Evolutionary conservation across 768 basidiomycete genomes (phyloP).

Genomic region (Xerocomellus intermedius): DNA sequence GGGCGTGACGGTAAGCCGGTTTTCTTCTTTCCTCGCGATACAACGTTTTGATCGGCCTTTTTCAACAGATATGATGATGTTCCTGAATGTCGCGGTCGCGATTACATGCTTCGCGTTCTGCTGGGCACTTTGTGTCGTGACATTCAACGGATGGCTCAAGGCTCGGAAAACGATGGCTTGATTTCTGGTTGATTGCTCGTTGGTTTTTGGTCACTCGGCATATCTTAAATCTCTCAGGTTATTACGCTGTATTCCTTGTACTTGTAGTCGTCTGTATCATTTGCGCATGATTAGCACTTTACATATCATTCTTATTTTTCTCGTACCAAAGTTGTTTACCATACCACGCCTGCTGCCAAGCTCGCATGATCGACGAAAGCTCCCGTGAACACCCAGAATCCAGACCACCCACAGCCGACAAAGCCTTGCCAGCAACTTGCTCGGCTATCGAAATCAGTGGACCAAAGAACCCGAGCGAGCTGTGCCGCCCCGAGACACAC

Average conservation of each 20-base stretch:
- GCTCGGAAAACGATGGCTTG: conserved; percentile 34
- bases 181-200: background rate
- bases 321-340: background rate
- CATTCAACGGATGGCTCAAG: conserved; percentile 81
- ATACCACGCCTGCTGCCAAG: conserved; percentile 13
- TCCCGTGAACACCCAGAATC: conserved; percentile 86
- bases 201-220: background rate
- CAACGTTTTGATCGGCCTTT: conserved; percentile 5
- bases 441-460: conserved; percentile 73
- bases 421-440: conserved; percentile 91
- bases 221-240: background rate
- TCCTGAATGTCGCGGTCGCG: conserved; percentile 80
- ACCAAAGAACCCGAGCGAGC: conserved; percentile 70
- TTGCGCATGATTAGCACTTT: background rate
- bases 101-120: conserved; percentile 83
- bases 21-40: background rate
- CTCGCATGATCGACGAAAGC: conserved; percentile 64
- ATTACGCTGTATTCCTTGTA: background rate
- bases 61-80: conserved; percentile 79
- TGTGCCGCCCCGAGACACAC: conserved; percentile 71
- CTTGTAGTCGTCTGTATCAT: background rate
- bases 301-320: background rate
- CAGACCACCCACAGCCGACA: conserved; percentile 81
- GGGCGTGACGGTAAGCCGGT: conserved; percentile 70
- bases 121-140: conserved; percentile 76